These are phyloP conservation scores for Phytophthora pistaciae DNA, from an alignment of 352 stramenopile genomes.

Conservation along the genomic window DNA sequence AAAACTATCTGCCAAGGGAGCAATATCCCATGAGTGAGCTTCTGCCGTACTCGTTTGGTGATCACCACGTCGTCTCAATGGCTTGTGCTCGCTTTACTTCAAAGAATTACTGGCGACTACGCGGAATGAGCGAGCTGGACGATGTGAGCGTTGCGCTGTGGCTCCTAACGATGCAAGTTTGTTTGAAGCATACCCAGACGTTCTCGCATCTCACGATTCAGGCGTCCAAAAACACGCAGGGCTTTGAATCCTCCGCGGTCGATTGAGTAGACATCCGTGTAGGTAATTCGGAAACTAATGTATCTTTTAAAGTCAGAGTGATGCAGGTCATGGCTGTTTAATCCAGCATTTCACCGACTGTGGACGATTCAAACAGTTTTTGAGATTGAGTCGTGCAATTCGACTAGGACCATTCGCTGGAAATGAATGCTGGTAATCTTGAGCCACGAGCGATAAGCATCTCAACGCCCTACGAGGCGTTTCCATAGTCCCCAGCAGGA, in stretches of 20 bases:
- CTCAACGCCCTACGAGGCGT: background rate
- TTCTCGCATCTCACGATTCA: constrained; percentile 42
- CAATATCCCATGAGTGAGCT: constrained; percentile 44
- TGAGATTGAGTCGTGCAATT: background rate
- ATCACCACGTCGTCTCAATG: constrained; percentile 57
- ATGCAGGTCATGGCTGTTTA: background rate
- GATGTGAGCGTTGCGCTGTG: constrained; percentile 72
- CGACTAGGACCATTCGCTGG: background rate
- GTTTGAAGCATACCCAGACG: constrained; percentile 29
- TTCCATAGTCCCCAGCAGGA: background rate
- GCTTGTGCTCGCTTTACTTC: constrained; percentile 54
- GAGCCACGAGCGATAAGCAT: background rate
- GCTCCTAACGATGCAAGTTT: constrained; percentile 61
- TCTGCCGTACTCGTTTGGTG: constrained; percentile 45
- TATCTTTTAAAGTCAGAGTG: too few species aligned
- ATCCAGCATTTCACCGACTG: background rate
- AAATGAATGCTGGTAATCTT: background rate
- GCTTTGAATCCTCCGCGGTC: too few species aligned
- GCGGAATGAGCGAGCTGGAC: constrained; percentile 49
- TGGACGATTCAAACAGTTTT: too few species aligned
- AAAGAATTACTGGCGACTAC: constrained; percentile 37
- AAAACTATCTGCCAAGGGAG: constrained; percentile 46
- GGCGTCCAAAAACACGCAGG: constrained; percentile 44
- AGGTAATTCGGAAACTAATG: too few species aligned
- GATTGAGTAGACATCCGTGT: too few species aligned